Percentiles rank a stretch among this genome's conserved stretches.
Evolutionary conservation across 2,329 filamentous ascomycete species (phyloP).

Genomic region (Alternaria triticimaculans): DNA sequence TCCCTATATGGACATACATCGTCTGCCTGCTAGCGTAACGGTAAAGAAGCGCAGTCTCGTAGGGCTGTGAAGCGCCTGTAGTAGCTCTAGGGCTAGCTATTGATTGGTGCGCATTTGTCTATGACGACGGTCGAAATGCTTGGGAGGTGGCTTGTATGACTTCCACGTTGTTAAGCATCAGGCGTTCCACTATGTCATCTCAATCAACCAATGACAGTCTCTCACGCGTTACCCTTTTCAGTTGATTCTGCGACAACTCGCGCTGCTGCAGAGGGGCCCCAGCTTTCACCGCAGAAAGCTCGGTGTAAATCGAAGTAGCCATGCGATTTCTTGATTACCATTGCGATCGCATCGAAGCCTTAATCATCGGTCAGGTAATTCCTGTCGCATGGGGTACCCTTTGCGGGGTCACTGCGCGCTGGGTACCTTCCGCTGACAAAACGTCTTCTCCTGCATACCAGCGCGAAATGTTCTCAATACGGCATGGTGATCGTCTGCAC

Average conservation of each 20-base stretch:
- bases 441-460: not conserved
- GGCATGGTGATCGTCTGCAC: not conserved
- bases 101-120: slow-evolving; percentile 9
- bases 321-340: not conserved
- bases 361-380: not conserved
- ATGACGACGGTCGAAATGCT: slow-evolving; percentile 5
- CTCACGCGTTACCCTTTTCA: slow-evolving; percentile 1
- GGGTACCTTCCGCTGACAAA: not conserved
- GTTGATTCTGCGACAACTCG: slow-evolving; percentile 11
- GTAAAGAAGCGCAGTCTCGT: not conserved
- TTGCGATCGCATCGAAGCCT: not conserved
- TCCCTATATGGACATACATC: slow-evolving; percentile 19
- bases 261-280: not conserved
- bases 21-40: not conserved
- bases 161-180: not conserved
- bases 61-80: not conserved
- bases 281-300: not conserved
- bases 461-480: slow-evolving; percentile 4
- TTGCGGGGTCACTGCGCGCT: not conserved
- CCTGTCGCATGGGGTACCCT: not conserved
- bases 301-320: not conserved
- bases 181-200: not conserved
- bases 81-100: not conserved
- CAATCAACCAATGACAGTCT: not conserved
- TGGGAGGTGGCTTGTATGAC: not conserved